phyloP scores from a whole-genome alignment of 2,329 filamentous ascomycete species.

The Colletotrichum sp. region DNA sequence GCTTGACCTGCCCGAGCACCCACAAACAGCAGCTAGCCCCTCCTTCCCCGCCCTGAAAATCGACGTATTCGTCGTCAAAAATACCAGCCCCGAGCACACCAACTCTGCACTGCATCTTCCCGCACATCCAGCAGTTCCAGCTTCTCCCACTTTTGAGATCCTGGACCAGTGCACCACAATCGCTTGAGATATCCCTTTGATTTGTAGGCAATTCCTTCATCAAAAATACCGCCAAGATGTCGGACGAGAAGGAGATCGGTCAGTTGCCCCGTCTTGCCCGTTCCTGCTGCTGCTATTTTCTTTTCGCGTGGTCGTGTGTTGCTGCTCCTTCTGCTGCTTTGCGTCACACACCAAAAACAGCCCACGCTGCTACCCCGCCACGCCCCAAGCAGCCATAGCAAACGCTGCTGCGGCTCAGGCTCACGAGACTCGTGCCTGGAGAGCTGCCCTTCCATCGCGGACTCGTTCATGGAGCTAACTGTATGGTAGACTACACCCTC shows the following conservation, averaged over 20 bases:
- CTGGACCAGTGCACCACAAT: constrained; percentile 18
- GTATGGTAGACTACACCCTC: constrained; percentile 77
- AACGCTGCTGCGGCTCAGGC: neutral
- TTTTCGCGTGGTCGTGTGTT: constrained; percentile 1
- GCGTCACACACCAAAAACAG: constrained; percentile 29
- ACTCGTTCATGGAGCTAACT: neutral
- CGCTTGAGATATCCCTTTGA: constrained; percentile 11
- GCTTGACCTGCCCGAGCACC: constrained; percentile 20
- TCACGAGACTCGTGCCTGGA: neutral
- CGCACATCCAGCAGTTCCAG: constrained; percentile 9
- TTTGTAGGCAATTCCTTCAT: constrained; percentile 4
- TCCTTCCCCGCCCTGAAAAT: constrained; percentile 26
- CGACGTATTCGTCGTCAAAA: constrained; percentile 23
- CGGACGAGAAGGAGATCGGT: constrained; percentile 52
- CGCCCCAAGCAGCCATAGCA: neutral
- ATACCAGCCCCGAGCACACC: constrained; percentile 14
- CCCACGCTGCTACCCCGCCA: constrained; percentile 16
- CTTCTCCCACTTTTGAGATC: constrained; percentile 4
- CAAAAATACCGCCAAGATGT: constrained; percentile 40
- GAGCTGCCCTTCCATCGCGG: neutral
- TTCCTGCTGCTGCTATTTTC: neutral
- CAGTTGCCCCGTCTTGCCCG: constrained; percentile 25
- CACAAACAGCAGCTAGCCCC: constrained; percentile 17
- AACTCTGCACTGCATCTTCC: constrained; percentile 20
- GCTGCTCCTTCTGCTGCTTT: constrained; percentile 25